Percentiles rank a stretch among this genome's conserved stretches.
These are phyloP conservation scores for Fistulifera solaris DNA, from an alignment of 108 stramenopile genomes.

Conservation along the genomic window DNA sequence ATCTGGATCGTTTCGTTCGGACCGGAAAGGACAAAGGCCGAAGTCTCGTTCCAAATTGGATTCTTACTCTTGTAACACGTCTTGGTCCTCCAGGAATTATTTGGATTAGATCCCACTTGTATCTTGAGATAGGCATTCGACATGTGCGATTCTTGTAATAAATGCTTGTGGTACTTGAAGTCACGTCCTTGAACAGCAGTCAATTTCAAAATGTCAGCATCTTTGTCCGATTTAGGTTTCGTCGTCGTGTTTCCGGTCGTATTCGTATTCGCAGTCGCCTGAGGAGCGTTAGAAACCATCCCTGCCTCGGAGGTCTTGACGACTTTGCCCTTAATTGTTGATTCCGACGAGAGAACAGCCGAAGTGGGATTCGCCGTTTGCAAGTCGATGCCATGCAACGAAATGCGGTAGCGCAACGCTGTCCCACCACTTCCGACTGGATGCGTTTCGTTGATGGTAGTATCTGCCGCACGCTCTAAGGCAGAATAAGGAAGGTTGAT, in stretches of 20 bases:
- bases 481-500: conserved; percentile 14
- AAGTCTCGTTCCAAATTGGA: conserved; percentile 49
- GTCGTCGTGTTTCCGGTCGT: neutral
- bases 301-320: neutral
- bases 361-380: neutral
- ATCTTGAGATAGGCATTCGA: conserved; percentile 46
- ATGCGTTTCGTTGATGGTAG: conserved; percentile 36
- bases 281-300: neutral
- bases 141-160: conserved; percentile 28
- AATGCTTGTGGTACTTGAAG: conserved; percentile 21
- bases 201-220: conserved; percentile 6
- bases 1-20: conserved; percentile 26
- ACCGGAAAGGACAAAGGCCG: conserved; percentile 17
- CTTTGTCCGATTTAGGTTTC: conserved; percentile 7
- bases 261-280: neutral
- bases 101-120: conserved; percentile 18
- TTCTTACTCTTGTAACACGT: conserved; percentile 32
- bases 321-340: neutral
- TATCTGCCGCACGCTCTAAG: conserved; percentile 15
- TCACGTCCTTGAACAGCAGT: conserved; percentile 37
- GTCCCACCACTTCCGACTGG: conserved; percentile 25
- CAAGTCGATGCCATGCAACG: conserved; percentile 7
- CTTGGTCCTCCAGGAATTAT: conserved; percentile 21
- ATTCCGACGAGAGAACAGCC: conserved; percentile 1
- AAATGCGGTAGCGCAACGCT: conserved; percentile 29